Conservation (phyloP, 148 eudicot genomes). For the Chenopodium berlandieri region DNA sequence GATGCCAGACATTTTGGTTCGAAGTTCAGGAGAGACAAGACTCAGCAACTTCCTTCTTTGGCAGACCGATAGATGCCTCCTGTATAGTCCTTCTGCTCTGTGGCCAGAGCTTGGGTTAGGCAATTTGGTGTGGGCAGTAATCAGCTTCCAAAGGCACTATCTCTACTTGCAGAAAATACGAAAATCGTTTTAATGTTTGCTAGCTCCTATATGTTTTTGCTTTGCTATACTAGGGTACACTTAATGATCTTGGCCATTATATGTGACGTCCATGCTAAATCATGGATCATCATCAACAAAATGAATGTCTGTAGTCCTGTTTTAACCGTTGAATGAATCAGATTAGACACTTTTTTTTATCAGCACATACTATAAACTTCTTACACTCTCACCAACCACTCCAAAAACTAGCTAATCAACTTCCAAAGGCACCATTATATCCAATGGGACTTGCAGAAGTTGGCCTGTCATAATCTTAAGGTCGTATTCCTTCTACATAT, state of each 20-base stretch:
- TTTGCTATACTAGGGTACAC: neutral
- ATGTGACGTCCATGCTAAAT: neutral
- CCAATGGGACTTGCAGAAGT: neutral
- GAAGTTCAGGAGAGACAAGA: constrained; percentile 40
- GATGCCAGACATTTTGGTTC: constrained; percentile 41
- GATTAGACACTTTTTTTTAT: neutral
- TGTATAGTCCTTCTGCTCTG: constrained; percentile 33
- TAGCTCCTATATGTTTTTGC: neutral
- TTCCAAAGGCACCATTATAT: neutral
- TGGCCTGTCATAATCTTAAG: neutral
- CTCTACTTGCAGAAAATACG: constrained; percentile 33
- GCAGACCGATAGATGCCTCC: constrained; percentile 33
- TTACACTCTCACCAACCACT: neutral
- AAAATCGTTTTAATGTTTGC: neutral
- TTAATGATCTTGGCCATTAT: neutral
- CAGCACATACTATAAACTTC: neutral
- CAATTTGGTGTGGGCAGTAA: constrained; percentile 40
- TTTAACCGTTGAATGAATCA: neutral
- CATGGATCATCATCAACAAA: neutral
- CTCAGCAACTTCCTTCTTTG: constrained; percentile 43
- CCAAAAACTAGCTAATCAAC: neutral
- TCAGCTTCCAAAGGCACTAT: constrained; percentile 35
- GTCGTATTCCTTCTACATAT: neutral
- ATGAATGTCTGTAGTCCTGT: neutral
- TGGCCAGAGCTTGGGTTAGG: constrained; percentile 48